Evolutionary conservation across 306 rosid genomes (phyloP).

Genomic region (Senna tora): DNA sequence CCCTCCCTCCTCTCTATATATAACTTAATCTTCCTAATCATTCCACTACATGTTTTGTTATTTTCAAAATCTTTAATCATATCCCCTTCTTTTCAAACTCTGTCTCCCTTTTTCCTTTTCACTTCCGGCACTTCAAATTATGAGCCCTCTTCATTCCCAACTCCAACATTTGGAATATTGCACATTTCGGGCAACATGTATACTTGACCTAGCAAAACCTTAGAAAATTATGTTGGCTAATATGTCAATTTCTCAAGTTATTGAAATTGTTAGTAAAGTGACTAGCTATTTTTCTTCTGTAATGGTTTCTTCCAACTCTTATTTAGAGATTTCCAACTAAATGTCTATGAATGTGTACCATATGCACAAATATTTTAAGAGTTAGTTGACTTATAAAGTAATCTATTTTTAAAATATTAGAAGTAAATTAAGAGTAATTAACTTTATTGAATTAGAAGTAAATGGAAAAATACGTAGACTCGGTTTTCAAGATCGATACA

Average conservation of each 20-base stretch:
- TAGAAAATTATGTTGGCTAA: background rate
- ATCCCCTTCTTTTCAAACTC: background rate
- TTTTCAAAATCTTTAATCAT: background rate
- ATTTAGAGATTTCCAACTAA: no score
- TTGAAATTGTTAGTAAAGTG: no score
- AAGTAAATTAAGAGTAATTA: no score
- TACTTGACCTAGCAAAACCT: background rate
- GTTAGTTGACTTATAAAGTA: no score
- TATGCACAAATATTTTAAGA: no score
- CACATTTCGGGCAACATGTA: background rate
- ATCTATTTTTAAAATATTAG: no score
- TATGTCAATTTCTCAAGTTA: background rate
- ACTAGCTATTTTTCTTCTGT: no score
- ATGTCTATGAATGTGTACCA: no score
- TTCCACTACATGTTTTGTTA: background rate
- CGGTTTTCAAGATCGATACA: background rate
- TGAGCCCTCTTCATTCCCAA: background rate
- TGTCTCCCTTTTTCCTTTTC: background rate
- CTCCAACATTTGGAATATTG: background rate
- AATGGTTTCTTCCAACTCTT: no score
- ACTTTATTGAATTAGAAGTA: background rate
- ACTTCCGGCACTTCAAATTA: background rate
- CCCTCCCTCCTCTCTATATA: background rate
- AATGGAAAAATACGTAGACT: background rate
- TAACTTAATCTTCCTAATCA: constrained; percentile 10